Conservation (phyloP, 2,329 filamentous ascomycete genomes). For the Ceratocystis diversiconidia region DNA sequence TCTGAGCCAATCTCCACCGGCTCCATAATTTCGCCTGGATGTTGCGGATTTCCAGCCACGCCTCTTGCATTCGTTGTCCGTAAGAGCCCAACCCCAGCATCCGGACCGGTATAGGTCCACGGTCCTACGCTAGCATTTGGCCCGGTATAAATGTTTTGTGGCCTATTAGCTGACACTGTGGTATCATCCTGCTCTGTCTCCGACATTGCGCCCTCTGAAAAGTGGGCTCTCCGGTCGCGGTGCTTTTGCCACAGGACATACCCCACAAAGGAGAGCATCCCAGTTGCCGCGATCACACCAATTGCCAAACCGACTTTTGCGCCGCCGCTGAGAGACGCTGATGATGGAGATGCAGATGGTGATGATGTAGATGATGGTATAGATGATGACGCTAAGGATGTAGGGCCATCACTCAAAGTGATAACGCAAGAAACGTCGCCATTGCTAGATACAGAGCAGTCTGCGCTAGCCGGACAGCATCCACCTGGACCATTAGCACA, state of each 20-base stretch:
- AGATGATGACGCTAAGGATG: conserved; percentile 20
- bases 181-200: conserved; percentile 8
- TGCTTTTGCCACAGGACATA: conserved; percentile 30
- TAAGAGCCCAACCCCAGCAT: neutral
- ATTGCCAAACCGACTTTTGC: conserved; percentile 45
- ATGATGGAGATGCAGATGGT: conserved; percentile 13
- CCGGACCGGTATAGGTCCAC: conserved; percentile 29
- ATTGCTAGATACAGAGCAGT: conserved; percentile 29
- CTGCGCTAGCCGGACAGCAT: conserved; percentile 35
- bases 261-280: conserved; percentile 23
- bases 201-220: conserved; percentile 16
- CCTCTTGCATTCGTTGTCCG: conserved; percentile 23
- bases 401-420: conserved; percentile 25
- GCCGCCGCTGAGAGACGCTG: conserved; percentile 29
- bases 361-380: neutral
- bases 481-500: conserved; percentile 32
- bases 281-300: conserved; percentile 36
- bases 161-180: conserved; percentile 19
- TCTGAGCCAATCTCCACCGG: conserved; percentile 38
- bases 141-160: conserved; percentile 31
- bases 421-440: conserved; percentile 29
- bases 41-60: conserved; percentile 31
- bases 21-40: conserved; percentile 35
- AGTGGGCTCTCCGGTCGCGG: conserved; percentile 20
- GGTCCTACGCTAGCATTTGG: conserved; percentile 33